Conservation (phyloP, 495 filamentous ascomycete species). For the Neurospora terricola region DNA sequence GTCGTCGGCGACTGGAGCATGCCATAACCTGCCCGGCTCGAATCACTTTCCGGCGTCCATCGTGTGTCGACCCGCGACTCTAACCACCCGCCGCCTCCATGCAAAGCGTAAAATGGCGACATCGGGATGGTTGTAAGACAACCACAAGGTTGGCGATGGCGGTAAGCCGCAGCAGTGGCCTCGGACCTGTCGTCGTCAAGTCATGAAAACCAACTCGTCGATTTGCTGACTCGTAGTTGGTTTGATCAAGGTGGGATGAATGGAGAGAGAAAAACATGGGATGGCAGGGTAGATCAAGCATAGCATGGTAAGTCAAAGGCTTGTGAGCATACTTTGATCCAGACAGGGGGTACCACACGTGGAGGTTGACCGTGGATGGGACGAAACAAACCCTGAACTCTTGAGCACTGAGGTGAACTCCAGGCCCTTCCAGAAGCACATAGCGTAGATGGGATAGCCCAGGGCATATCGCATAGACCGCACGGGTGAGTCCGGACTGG, state of each 20-base stretch:
- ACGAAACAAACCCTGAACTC: not conserved
- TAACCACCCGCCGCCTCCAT: conserved; percentile 29
- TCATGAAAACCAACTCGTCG: conserved; percentile 36
- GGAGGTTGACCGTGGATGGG: not conserved
- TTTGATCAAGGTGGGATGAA: conserved; percentile 19
- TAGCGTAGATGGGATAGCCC: not conserved
- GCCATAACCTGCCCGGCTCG: conserved; percentile 13
- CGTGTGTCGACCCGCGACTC: conserved; percentile 29
- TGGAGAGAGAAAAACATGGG: conserved; percentile 19
- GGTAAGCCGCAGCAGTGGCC: conserved; percentile 32
- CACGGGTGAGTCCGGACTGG: conserved; percentile 8
- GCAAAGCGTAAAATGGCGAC: conserved; percentile 24
- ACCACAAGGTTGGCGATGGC: conserved; percentile 32
- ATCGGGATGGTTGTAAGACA: conserved; percentile 18
- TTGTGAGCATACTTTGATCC: not conserved
- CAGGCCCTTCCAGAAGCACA: conserved; percentile 15
- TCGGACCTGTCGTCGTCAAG: conserved; percentile 31
- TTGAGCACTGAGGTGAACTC: not conserved
- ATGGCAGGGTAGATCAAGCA: conserved; percentile 7
- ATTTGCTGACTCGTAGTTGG: conserved; percentile 21
- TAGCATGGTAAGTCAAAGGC: not conserved
- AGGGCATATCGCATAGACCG: not conserved
- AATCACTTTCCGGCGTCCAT: conserved; percentile 11
- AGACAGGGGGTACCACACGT: not conserved
- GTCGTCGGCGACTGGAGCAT: conserved; percentile 27